Percentiles rank a stretch among this genome's conserved stretches.
phyloP scores from a whole-genome alignment of 75 land plant species.

The Cunninghamia lanceolata region DNA sequence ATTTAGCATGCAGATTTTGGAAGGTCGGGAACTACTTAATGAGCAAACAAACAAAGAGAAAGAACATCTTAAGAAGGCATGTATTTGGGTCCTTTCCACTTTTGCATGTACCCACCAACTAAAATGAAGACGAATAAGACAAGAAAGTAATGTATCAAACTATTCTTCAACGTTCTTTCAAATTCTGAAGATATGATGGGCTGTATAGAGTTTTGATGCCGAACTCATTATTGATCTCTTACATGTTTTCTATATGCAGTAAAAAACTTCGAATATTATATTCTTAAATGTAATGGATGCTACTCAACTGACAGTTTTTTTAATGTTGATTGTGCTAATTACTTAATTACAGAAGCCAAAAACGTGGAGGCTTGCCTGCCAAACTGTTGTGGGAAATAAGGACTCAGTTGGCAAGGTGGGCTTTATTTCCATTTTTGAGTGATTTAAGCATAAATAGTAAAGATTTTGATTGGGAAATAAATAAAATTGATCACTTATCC shows the following conservation, averaged over 20 bases:
- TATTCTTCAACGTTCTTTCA: not conserved
- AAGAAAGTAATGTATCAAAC: not conserved
- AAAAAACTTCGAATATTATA: not conserved
- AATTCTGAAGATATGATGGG: not conserved
- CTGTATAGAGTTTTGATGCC: not conserved
- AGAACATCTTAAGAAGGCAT: conserved; percentile 52
- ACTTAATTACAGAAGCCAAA: conserved; percentile 50
- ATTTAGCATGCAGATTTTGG: conserved; percentile 32
- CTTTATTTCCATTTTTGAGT: not conserved
- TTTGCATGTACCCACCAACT: not conserved
- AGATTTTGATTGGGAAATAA: not conserved
- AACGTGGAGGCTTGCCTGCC: conserved; percentile 67
- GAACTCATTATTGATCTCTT: not conserved
- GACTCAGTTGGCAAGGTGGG: conserved; percentile 55
- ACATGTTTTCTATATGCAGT: not conserved
- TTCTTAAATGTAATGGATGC: not conserved
- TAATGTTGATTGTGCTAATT: not conserved
- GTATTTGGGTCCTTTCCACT: not conserved
- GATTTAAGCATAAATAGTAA: not conserved
- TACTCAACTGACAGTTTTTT: not conserved
- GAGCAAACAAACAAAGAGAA: conserved; percentile 56
- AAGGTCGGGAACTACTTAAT: conserved; percentile 44
- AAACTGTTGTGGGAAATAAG: conserved; percentile 50
- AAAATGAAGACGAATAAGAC: not conserved
- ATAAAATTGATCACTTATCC: not conserved